Percentiles rank a stretch among this genome's conserved stretches.
Evolutionary conservation across 2,329 filamentous ascomycete genomes (phyloP).

Genomic region (Claviceps citrina): DNA sequence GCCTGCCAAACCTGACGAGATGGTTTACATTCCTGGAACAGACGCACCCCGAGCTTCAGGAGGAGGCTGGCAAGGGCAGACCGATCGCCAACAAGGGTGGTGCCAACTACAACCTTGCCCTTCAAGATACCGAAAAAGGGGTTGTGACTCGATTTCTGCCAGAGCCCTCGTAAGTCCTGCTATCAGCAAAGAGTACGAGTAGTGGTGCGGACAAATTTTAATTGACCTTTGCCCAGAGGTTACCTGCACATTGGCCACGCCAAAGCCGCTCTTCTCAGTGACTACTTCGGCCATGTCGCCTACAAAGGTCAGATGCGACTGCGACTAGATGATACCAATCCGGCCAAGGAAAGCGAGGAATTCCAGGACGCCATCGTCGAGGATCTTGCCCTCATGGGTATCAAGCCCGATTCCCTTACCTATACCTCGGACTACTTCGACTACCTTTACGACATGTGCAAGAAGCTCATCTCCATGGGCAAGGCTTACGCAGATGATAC

Average conservation of each 20-base stretch:
- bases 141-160: slow-evolving; percentile 88
- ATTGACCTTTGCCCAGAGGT: slow-evolving; percentile 31
- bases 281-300: slow-evolving; percentile 90
- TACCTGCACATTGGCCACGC: slow-evolving; percentile 94
- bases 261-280: slow-evolving; percentile 83
- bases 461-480: slow-evolving; percentile 72
- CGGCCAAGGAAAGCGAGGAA: slow-evolving; percentile 91
- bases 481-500: slow-evolving; percentile 93
- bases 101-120: slow-evolving; percentile 75
- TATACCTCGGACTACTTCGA: slow-evolving; percentile 96
- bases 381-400: slow-evolving; percentile 79
- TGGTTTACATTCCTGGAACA: slow-evolving; percentile 85
- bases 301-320: slow-evolving; percentile 84
- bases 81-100: slow-evolving; percentile 65
- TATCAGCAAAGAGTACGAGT: not conserved
- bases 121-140: slow-evolving; percentile 72
- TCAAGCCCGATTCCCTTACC: slow-evolving; percentile 72
- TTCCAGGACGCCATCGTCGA: slow-evolving; percentile 88
- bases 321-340: slow-evolving; percentile 95
- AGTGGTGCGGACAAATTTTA: not conserved
- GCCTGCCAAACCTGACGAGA: slow-evolving; percentile 59
- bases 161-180: slow-evolving; percentile 60
- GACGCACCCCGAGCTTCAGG: slow-evolving; percentile 59
- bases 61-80: slow-evolving; percentile 51
- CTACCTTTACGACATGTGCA: slow-evolving; percentile 70